Base-by-base conservation (phyloP, 2,329 filamentous ascomycete genomes). In the Passalora sequoiae region DNA sequence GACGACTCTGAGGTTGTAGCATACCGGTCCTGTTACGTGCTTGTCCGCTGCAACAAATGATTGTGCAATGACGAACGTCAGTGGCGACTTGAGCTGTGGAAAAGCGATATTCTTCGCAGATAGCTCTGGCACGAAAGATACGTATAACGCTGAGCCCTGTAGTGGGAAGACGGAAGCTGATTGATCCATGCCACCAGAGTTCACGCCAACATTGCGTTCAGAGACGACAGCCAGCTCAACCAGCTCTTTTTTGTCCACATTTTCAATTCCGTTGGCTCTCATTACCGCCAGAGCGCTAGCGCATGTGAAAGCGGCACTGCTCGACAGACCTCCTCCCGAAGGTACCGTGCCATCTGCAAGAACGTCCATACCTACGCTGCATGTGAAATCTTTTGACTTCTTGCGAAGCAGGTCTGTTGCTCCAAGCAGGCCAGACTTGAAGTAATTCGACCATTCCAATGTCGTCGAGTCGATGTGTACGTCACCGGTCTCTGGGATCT, bases 161-260 rank as follows among this genome's bases (percentile, higher is more conserved):
- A 87, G 77, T 0, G 89, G 91, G 68, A 98, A 92, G 51, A 98
- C 91, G 0, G 91, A 97, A 24, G 92, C 92, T 10, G 89, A 83
- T 70, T 98, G 92, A 62, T 98, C 92, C 92, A 98, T 97, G 43
- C 89, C 92, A 66, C 92, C 92, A 4, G 89, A 94, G 69, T 97
- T 97, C 57, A 98, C 92, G 39, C 92, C 92, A 3, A 97, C 92
- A 12, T 86, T 83, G 44, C 92, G 81, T 70, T 98, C 92, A 33
- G 89, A 94, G 27, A 96, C 87, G 55, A 98, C 91, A 16, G 92
- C 89, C 39, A 97, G 75, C 69, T 97, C 89, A 1, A 91, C 86
- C 31, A 98, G 71, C 64, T 92, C 85, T 54, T 84, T 92, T 76
- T 97, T 97, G 66, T 94, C 84, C 19, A 98, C 81, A 13, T 77